Evolutionary conservation across 768 basidiomycete species (phyloP).

Genomic region (Plicaturopsis crispa): DNA sequence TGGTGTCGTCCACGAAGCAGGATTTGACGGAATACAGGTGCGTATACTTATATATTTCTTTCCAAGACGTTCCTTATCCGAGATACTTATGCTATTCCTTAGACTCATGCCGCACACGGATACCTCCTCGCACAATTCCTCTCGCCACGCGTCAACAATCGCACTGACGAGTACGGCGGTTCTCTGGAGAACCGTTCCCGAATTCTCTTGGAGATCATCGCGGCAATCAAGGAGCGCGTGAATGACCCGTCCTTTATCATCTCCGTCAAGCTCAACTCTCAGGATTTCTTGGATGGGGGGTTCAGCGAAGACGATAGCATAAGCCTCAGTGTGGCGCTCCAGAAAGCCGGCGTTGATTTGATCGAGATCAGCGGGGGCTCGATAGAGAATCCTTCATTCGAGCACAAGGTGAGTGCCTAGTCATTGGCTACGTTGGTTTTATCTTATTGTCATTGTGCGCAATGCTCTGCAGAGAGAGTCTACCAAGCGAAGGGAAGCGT

Average conservation of each 20-base stretch:
- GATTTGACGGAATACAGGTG: slow-evolving; percentile 36
- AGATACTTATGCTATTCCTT: slow-evolving; percentile 56
- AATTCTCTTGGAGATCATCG: slow-evolving; percentile 37
- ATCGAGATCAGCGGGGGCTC: slow-evolving; percentile 36
- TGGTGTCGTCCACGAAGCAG: slow-evolving; percentile 47
- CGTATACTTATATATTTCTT: slow-evolving; percentile 37
- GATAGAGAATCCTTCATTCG: no score
- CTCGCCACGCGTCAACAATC: slow-evolving; percentile 53
- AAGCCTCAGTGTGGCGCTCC: slow-evolving; percentile 23
- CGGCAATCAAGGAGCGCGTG: no score
- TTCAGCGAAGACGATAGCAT: slow-evolving; percentile 25
- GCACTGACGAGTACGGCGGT: slow-evolving; percentile 43
- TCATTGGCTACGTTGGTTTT: no score
- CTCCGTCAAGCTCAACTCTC: slow-evolving; percentile 26
- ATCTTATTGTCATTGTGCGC: no score
- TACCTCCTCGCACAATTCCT: slow-evolving; percentile 51
- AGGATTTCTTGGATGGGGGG: slow-evolving; percentile 20
- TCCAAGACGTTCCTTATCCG: slow-evolving; percentile 36
- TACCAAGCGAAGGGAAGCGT: no score
- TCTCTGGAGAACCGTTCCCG: slow-evolving; percentile 41
- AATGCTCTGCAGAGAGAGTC: no score
- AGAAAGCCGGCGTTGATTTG: slow-evolving; percentile 26
- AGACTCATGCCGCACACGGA: slow-evolving; percentile 62
- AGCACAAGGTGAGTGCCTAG: no score
- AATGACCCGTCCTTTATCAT: no score